A percentile compares a stretch with the other conserved stretches of the same genome.
Evolutionary conservation across 192 early-diverging fungal species (phyloP).

Genomic region (Rhizophagus prolifer): DNA sequence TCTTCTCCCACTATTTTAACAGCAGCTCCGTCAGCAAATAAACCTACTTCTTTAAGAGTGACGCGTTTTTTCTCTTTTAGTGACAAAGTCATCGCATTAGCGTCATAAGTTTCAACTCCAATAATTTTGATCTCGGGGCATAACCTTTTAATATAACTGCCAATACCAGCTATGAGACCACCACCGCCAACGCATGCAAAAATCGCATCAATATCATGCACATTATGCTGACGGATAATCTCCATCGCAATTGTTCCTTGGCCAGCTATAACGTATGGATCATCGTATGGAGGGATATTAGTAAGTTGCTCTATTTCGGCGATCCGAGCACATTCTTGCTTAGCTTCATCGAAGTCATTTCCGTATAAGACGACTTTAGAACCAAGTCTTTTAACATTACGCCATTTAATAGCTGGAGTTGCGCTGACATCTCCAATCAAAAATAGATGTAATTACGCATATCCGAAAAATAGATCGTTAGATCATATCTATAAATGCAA

Average conservation of each 20-base stretch:
- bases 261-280: conserved; percentile 98
- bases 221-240: conserved; percentile 65
- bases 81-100: conserved; percentile 84
- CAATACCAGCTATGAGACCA: conserved; percentile 90
- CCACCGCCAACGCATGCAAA: conserved; percentile 95
- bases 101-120: conserved; percentile 89
- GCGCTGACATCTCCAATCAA: conserved; percentile 26
- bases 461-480: neutral
- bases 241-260: conserved; percentile 96
- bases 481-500: neutral
- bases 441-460: neutral
- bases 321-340: conserved; percentile 78
- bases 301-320: conserved; percentile 67
- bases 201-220: conserved; percentile 77
- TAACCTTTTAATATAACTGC: conserved; percentile 89
- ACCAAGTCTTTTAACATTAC: conserved; percentile 88
- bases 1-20: conserved; percentile 90
- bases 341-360: conserved; percentile 94
- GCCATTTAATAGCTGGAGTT: conserved; percentile 82
- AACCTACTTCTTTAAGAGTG: conserved; percentile 75
- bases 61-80: conserved; percentile 66
- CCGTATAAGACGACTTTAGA: conserved; percentile 88
- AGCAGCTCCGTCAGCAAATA: conserved; percentile 98
- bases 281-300: conserved; percentile 97
- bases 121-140: conserved; percentile 86